Conservation (phyloP, 352 stramenopile species). For the Phytopythium cucurbitacearum region DNA sequence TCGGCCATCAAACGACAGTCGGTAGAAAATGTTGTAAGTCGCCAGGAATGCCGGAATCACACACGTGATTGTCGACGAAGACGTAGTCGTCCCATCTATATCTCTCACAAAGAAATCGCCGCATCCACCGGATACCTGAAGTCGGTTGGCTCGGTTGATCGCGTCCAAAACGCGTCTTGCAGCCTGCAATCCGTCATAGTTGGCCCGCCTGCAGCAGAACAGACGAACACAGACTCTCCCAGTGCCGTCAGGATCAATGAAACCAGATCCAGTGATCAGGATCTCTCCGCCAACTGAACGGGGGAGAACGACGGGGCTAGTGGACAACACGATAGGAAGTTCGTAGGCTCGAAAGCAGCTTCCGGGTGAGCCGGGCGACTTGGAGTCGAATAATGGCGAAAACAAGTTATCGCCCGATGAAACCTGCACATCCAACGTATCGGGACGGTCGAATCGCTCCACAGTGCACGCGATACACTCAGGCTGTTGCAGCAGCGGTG, state of each 20-base stretch:
- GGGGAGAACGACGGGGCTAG: conserved; percentile 42
- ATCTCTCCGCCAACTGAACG: conserved; percentile 54
- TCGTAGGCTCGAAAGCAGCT: conserved; percentile 45
- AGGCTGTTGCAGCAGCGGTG: conserved; percentile 38
- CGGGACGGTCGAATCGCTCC: conserved; percentile 18
- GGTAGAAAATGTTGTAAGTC: conserved; percentile 63
- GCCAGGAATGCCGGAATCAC: conserved; percentile 39
- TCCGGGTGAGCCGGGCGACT: neutral
- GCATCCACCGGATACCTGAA: conserved; percentile 18
- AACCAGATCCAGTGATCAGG: conserved; percentile 30
- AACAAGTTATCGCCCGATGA: conserved; percentile 58
- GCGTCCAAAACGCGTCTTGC: conserved; percentile 21
- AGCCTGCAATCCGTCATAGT: conserved; percentile 19
- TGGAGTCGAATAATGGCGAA: conserved; percentile 12
- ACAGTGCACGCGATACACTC: conserved; percentile 35
- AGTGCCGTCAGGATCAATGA: conserved; percentile 29
- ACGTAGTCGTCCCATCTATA: conserved; percentile 34
- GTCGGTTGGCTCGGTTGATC: conserved; percentile 25
- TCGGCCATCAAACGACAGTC: conserved; percentile 40
- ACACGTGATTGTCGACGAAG: conserved; percentile 29
- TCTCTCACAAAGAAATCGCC: conserved; percentile 44
- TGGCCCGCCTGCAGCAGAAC: conserved; percentile 33
- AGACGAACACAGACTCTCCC: conserved; percentile 34
- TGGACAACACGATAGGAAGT: conserved; percentile 31
- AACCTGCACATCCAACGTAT: conserved; percentile 50